Evolutionary conservation across 1,284 basidiomycete species (phyloP), one percentile per base, ranked within the genome.

Genomic region (Tremellales sp.): DNA sequence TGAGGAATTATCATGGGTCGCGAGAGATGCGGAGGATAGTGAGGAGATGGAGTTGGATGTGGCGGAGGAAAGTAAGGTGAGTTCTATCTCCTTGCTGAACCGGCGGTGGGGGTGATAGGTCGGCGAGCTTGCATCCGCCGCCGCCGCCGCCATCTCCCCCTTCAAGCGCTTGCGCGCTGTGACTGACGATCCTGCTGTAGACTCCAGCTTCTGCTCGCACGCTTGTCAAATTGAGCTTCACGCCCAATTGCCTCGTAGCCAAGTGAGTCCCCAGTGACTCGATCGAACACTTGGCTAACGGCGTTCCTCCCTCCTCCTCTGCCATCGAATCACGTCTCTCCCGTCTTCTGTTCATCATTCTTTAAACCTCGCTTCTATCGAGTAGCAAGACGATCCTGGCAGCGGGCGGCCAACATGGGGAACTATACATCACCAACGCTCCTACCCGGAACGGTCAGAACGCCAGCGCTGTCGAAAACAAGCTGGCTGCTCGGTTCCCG

Each of bases 331-430:
- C 21, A 19, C n/a, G n/a, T 36, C 33, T 36, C 13, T 15, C 33
- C 29, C 15, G 29, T 31, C 29, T 8, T 31, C 29, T 31, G 29
- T 31, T 15, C 29, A 31, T 31, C 29, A 31, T 15, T 15, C 29
- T 8, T 31, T 31, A 8, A 31, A 31, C 29, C 29, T 36, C 33
- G 33, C 33, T n/a, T n/a, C n/a, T n/a, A n/a, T n/a, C n/a, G n/a
- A n/a, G n/a, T 48, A 67, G 65, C 41, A 52, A 50, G 23, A 43
- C 53, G 7, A 67, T 70, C 48, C 45, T 75, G 17, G 72, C 70
- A 11, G 70, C 67, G 33, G 73, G 73, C 8, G 73, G 73, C 2
- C 72, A 73, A 49, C 66, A 71, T 49, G 73, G 70, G 39, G 70
- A 75, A 53, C 49, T 75, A 6, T 66, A 68, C 49, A 53, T 75